Evolutionary conservation across 1,284 basidiomycete species (phyloP), one percentile per base, ranked within the genome.

Genomic region (Pascua sp.): DNA sequence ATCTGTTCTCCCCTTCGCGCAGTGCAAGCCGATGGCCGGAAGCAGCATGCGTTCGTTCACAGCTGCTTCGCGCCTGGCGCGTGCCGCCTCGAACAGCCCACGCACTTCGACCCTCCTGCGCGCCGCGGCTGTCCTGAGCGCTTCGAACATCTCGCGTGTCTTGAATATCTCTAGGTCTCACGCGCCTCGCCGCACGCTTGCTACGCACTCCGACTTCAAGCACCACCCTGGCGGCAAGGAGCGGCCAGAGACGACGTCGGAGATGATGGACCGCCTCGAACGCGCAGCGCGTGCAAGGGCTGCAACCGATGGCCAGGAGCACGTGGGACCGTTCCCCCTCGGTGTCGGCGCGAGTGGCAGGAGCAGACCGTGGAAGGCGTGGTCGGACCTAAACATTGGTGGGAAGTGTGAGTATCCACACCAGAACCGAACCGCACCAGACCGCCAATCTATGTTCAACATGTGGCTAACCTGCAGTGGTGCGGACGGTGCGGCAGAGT

Each of bases 241-340:
- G 40, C 18, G 42, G 16, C 50, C 50, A 8, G 61, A 57, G 56
- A 60, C 56, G 1, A 64, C 66, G 5, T 48, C 62, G 11, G 69
- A 72, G 49, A 58, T 69, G 42, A 60, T 72, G 18, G 59, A 67
- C 54, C 54, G 65, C 1, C 59, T 68, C 2, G 60, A 61, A 40
- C 39, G 55, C 8, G 63, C 66, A 37, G 65, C 67, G 7, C 44
- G 55, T 10, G 41, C 32, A 24, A 53, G 60, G 13, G 56, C 55
- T 17, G 59, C 60, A n/a, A 46, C 62, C 4, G 64, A 55, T 12
- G 50, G 50, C 38, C 61, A 60, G 47, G 73, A 75, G n/a, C 61
- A 59, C 24, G 86, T 88, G 16, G 91, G 91, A 0, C 90, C 91
- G 36, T 92, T 94, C 68, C 86, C 86, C 60, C 81, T 93, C 2